phyloP scores from a whole-genome alignment of 73 alveolate genomes.

The Tetrahymena borealis region DNA sequence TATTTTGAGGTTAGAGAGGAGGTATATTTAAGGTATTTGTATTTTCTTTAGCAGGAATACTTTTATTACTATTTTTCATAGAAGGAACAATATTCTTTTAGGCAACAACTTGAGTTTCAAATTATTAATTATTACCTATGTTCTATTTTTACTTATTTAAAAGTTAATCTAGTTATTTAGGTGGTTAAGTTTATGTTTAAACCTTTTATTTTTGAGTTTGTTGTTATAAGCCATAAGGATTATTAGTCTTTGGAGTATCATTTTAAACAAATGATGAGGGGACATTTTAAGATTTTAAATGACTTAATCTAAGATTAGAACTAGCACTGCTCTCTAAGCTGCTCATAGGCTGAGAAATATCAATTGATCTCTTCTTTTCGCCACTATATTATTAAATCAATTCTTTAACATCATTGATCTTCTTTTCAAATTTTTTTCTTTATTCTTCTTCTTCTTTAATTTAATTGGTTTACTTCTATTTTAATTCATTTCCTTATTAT shows the following conservation, averaged over 20 bases:
- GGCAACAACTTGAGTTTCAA: not conserved
- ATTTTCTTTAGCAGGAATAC: not conserved
- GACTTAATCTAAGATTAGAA: not conserved
- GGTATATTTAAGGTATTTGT: not conserved
- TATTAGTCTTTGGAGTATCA: not conserved
- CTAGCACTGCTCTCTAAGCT: not conserved
- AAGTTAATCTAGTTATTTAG: too few species aligned
- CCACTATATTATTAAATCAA: not conserved
- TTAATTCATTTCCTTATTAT: not conserved
- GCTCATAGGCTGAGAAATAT: not conserved
- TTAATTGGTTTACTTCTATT: not conserved
- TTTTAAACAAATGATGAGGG: not conserved
- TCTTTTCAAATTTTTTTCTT: not conserved
- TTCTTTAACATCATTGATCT: not conserved
- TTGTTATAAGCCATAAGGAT: not conserved
- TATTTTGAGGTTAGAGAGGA: too few species aligned
- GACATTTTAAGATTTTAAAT: not conserved
- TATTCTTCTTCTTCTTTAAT: not conserved
- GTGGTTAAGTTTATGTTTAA: too few species aligned
- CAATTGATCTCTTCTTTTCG: not conserved
- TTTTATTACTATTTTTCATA: not conserved
- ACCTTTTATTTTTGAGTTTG: not conserved
- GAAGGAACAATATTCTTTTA: not conserved
- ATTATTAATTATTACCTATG: not conserved
- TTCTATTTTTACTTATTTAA: not conserved